Conservation (phyloP, 352 stramenopile genomes). For the Phytophthora ohioensis region DNA sequence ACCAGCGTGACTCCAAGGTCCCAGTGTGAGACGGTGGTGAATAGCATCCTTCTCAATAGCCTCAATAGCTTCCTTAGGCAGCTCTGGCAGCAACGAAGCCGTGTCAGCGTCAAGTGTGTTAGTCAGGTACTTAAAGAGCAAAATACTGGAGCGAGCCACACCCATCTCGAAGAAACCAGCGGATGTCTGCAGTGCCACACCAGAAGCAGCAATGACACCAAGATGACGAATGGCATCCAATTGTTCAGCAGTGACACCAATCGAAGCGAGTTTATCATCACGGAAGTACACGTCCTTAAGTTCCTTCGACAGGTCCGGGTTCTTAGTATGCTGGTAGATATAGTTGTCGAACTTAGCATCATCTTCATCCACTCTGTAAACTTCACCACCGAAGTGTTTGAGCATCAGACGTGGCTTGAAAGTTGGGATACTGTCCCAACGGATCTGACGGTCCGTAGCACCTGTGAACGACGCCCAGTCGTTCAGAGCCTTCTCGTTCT, state of each 20-base stretch:
- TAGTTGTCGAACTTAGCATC: slow-evolving; percentile 69
- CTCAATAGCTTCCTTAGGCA: slow-evolving; percentile 50
- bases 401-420: slow-evolving; percentile 87
- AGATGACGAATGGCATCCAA: slow-evolving; percentile 68
- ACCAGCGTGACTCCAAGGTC: slow-evolving; percentile 84
- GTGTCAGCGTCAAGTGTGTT: slow-evolving; percentile 74
- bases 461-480: slow-evolving; percentile 78
- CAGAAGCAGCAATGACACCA: slow-evolving; percentile 67
- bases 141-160: slow-evolving; percentile 72
- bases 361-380: slow-evolving; percentile 85
- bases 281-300: slow-evolving; percentile 65
- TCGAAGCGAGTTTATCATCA: slow-evolving; percentile 65
- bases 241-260: slow-evolving; percentile 53
- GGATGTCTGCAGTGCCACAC: slow-evolving; percentile 74
- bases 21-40: slow-evolving; percentile 77
- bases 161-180: slow-evolving; percentile 87
- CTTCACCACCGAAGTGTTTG: slow-evolving; percentile 84
- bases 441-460: slow-evolving; percentile 79
- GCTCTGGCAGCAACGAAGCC: slow-evolving; percentile 55
- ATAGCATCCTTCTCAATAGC: slow-evolving; percentile 46
- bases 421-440: slow-evolving; percentile 76
- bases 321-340: slow-evolving; percentile 70
- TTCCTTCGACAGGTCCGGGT: slow-evolving; percentile 64
- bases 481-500: slow-evolving; percentile 73
- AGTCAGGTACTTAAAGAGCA: slow-evolving; percentile 84